A percentile compares a stretch with the other conserved stretches of the same genome.
Evolutionary conservation across 352 stramenopile species (phyloP).

Genomic region (Achlya hypogyna): DNA sequence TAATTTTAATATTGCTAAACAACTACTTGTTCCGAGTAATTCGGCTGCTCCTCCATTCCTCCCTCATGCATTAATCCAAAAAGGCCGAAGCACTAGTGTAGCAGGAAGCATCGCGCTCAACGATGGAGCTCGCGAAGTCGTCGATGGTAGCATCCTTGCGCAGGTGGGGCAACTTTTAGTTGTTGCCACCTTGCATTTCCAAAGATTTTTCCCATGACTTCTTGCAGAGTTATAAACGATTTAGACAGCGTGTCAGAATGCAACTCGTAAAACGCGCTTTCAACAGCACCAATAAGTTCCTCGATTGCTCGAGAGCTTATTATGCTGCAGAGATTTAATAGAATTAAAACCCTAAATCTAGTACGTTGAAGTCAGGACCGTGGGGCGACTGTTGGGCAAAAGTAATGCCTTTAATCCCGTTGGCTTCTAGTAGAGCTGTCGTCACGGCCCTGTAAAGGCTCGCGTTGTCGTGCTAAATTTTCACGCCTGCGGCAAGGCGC

Average conservation of each 20-base stretch:
- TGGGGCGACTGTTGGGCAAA: not conserved
- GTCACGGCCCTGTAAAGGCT: not conserved
- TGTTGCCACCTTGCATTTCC: constrained; percentile 18
- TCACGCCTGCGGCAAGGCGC: not conserved
- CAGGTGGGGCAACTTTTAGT: constrained; percentile 22
- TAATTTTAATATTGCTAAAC: no score
- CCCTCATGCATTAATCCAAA: not conserved
- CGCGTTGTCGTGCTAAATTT: not conserved
- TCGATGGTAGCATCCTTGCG: constrained; percentile 7
- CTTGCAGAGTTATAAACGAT: constrained; percentile 24
- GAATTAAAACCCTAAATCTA: constrained; percentile 5
- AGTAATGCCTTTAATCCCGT: not conserved
- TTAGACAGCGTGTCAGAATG: constrained; percentile 21
- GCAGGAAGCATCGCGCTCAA: not conserved
- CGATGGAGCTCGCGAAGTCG: not conserved
- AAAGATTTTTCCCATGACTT: constrained; percentile 24
- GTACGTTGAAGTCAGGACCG: constrained; percentile 3
- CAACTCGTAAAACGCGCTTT: constrained; percentile 20
- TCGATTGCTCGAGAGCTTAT: not conserved
- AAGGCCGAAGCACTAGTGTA: not conserved
- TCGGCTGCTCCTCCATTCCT: not conserved
- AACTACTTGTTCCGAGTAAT: no score
- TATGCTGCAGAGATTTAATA: constrained; percentile 6
- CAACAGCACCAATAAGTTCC: constrained; percentile 14
- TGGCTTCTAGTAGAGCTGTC: not conserved